Conservation (phyloP, 768 basidiomycete species). For the Auriscalpium vulgare region DNA sequence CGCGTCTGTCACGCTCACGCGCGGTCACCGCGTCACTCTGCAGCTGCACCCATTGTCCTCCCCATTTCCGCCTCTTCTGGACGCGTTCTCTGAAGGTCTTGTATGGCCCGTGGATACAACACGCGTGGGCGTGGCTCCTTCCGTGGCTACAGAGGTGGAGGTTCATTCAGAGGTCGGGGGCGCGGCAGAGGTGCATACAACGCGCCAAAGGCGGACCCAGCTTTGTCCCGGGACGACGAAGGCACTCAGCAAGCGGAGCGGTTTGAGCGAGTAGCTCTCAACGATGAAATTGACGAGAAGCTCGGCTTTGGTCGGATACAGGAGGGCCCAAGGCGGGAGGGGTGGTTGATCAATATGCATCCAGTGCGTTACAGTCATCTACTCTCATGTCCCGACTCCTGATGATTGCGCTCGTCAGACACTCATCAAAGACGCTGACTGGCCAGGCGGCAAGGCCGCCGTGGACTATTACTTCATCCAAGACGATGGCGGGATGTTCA, state of each 20-base stretch:
- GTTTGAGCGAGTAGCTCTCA: slow-evolving; percentile 69
- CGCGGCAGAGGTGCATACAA: slow-evolving; percentile 35
- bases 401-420: slow-evolving; percentile 40
- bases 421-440: slow-evolving; percentile 76
- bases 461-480: slow-evolving; percentile 98
- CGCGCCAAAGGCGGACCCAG: slow-evolving; percentile 35
- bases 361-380: slow-evolving; percentile 49
- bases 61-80: no score
- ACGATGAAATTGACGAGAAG: slow-evolving; percentile 90
- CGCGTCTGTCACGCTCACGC: no score
- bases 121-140: slow-evolving; percentile 25
- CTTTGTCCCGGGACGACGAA: slow-evolving; percentile 76
- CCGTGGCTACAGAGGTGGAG: slow-evolving; percentile 33
- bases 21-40: no score
- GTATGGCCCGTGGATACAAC: slow-evolving; percentile 11
- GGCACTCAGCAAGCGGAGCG: slow-evolving; percentile 80
- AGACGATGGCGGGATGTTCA: slow-evolving; percentile 96
- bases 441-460: slow-evolving; percentile 77
- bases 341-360: slow-evolving; percentile 99
- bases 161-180: slow-evolving; percentile 33
- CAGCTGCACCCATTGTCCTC: no score
- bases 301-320: slow-evolving; percentile 79
- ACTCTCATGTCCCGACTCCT: not conserved
- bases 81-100: no score
- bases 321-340: slow-evolving; percentile 70